Percentiles rank a stretch among this genome's conserved stretches.
Evolutionary conservation across 2,329 filamentous ascomycete species (phyloP).

Genomic region (Neofusicoccum sp.): DNA sequence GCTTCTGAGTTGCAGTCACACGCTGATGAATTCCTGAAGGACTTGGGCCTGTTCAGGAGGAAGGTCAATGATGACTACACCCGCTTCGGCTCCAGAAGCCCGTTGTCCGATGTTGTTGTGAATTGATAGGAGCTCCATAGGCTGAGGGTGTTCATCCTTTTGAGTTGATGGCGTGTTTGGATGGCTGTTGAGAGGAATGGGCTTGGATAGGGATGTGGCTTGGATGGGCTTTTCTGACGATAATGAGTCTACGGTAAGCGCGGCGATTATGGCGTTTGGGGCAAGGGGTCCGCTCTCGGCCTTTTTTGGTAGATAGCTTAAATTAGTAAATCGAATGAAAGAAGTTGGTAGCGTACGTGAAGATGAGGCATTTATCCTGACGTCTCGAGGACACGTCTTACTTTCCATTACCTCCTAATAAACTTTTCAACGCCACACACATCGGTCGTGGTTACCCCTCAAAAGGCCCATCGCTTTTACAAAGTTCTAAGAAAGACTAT

Average conservation of each 20-base stretch:
- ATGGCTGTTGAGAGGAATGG: background rate
- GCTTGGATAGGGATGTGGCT: background rate
- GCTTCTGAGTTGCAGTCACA: constrained; percentile 71
- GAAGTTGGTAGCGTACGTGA: background rate
- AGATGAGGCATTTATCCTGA: too few relatives aligned
- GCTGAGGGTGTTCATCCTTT: background rate
- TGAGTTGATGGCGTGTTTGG: background rate
- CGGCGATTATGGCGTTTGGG: background rate
- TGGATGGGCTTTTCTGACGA: background rate
- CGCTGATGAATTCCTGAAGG: constrained; percentile 79
- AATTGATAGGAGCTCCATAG: background rate
- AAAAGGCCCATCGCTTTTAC: too few relatives aligned
- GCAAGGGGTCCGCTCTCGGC: too few relatives aligned
- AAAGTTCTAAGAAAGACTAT: too few relatives aligned
- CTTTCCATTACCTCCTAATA: too few relatives aligned
- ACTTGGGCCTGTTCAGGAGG: constrained; percentile 74
- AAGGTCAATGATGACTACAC: constrained; percentile 82
- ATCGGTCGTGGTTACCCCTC: too few relatives aligned
- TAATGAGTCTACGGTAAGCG: background rate
- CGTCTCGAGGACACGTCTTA: too few relatives aligned
- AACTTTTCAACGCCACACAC: too few relatives aligned
- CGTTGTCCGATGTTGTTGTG: constrained; percentile 9
- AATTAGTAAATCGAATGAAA: background rate
- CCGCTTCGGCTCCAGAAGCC: constrained; percentile 49
- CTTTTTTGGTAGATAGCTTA: background rate